These are phyloP conservation scores for Phytophthora sp. DNA, from an alignment of 352 stramenopile genomes.

Conservation along the genomic window DNA sequence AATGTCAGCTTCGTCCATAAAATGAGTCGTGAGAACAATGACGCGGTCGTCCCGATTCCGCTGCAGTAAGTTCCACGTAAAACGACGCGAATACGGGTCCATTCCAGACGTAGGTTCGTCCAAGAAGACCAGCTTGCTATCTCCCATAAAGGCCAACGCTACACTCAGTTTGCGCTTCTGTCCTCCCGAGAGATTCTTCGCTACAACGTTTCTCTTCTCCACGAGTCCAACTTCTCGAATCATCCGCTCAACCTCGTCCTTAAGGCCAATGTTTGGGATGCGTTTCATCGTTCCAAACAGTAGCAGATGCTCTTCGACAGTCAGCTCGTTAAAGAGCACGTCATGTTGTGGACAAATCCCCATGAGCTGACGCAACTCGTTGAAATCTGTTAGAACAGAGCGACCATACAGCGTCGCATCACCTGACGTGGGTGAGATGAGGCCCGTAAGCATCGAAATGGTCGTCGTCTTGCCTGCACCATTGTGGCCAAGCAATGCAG, in stretches of 20 bases:
- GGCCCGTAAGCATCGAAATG: slow-evolving; percentile 93
- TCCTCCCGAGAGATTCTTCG: slow-evolving; percentile 86
- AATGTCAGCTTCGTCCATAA: slow-evolving; percentile 89
- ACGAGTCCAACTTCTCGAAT: slow-evolving; percentile 86
- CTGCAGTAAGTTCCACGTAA: slow-evolving; percentile 95
- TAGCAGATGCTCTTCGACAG: slow-evolving; percentile 94
- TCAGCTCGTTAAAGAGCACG: slow-evolving; percentile 95
- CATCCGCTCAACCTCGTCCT: slow-evolving; percentile 59
- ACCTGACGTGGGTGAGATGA: slow-evolving; percentile 70
- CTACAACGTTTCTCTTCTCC: slow-evolving; percentile 82
- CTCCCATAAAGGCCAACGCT: slow-evolving; percentile 95
- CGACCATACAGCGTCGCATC: slow-evolving; percentile 76
- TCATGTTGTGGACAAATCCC: slow-evolving; percentile 98
- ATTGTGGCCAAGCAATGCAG: slow-evolving; percentile 88
- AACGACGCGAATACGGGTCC: slow-evolving; percentile 94
- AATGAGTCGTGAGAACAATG: slow-evolving; percentile 85
- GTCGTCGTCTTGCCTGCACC: slow-evolving; percentile 91
- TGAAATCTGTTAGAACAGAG: slow-evolving; percentile 81
- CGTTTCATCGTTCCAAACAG: slow-evolving; percentile 95
- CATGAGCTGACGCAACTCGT: slow-evolving; percentile 90
- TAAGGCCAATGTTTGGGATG: slow-evolving; percentile 51
- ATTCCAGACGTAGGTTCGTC: slow-evolving; percentile 96
- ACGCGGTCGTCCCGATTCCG: slow-evolving; percentile 81
- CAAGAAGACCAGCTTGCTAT: slow-evolving; percentile 90
- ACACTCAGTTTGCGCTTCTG: slow-evolving; percentile 97